These are phyloP conservation scores for Penicillium diatomitis DNA, from an alignment of 495 filamentous ascomycete species.

Conservation along the genomic window DNA sequence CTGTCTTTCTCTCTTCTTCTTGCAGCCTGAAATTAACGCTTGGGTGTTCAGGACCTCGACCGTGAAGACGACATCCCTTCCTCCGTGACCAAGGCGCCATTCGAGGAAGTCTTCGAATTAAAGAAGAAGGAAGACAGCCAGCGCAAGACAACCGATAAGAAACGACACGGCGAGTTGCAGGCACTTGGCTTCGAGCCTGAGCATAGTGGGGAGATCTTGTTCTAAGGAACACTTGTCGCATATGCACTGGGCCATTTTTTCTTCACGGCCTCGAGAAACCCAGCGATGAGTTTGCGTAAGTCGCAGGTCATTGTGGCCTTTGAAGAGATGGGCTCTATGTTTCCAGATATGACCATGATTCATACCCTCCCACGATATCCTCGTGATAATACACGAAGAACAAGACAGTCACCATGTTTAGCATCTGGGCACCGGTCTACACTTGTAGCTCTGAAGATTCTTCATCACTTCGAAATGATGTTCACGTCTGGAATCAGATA, in stretches of 20 bases:
- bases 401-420: too few species aligned
- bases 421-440: too few species aligned
- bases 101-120: slow-evolving; percentile 60
- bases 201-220: slow-evolving; percentile 62
- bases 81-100: slow-evolving; percentile 55
- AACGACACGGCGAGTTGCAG: slow-evolving; percentile 55
- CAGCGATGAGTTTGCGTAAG: too few species aligned
- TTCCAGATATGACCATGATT: too few species aligned
- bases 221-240: slow-evolving; percentile 32
- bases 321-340: too few species aligned
- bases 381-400: too few species aligned
- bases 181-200: slow-evolving; percentile 83
- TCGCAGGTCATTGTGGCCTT: too few species aligned
- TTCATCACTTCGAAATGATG: too few species aligned
- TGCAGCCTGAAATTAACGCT: slow-evolving; percentile 1
- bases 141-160: slow-evolving; percentile 64
- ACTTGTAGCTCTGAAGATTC: too few species aligned
- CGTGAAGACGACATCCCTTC: slow-evolving; percentile 81
- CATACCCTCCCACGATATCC: too few species aligned
- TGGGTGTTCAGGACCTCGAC: slow-evolving; percentile 61
- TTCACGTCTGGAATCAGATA: too few species aligned
- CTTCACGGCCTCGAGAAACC: background rate
- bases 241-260: slow-evolving; percentile 2
- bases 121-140: slow-evolving; percentile 59
- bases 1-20: background rate